Percentiles rank a stretch among this genome's conserved stretches.
Evolutionary conservation across 2,329 filamentous ascomycete genomes (phyloP).

Genomic region (Amesomyces nigricolor): DNA sequence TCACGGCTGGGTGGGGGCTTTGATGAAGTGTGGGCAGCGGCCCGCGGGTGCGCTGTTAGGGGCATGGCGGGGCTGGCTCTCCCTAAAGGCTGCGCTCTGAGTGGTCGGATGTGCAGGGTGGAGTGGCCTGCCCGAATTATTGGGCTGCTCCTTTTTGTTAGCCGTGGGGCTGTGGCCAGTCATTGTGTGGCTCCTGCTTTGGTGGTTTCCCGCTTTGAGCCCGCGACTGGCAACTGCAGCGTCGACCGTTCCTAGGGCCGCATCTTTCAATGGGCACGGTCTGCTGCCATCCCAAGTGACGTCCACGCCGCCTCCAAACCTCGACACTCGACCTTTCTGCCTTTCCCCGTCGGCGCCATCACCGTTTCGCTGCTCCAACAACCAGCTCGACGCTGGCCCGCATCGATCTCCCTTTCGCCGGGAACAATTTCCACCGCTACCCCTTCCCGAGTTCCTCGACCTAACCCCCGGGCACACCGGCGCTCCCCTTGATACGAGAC

Average conservation of each 20-base stretch:
- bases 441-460: neutral
- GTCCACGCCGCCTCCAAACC: constrained; percentile 2
- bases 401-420: constrained; percentile 19
- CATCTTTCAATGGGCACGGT: constrained; percentile 21
- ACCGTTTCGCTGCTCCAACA: constrained; percentile 11
- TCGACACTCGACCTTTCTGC: constrained; percentile 8
- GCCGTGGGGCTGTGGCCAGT: constrained; percentile 12
- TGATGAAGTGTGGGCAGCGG: no score
- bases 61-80: constrained; percentile 11
- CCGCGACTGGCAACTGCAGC: constrained; percentile 3
- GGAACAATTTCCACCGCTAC: constrained; percentile 4
- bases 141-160: constrained; percentile 24
- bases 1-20: no score
- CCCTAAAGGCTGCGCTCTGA: constrained; percentile 11
- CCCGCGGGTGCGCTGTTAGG: neutral
- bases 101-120: constrained; percentile 13
- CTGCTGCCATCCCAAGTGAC: constrained; percentile 18
- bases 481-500: constrained; percentile 11
- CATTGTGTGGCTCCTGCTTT: constrained; percentile 17
- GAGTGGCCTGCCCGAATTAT: constrained; percentile 19
- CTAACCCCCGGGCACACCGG: constrained; percentile 11
- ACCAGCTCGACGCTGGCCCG: constrained; percentile 21
- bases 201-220: constrained; percentile 15
- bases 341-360: constrained; percentile 14
- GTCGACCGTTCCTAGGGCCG: constrained; percentile 19